phyloP scores from a whole-genome alignment of 305 asterid genomes.

The Fraxinus platypoda region DNA sequence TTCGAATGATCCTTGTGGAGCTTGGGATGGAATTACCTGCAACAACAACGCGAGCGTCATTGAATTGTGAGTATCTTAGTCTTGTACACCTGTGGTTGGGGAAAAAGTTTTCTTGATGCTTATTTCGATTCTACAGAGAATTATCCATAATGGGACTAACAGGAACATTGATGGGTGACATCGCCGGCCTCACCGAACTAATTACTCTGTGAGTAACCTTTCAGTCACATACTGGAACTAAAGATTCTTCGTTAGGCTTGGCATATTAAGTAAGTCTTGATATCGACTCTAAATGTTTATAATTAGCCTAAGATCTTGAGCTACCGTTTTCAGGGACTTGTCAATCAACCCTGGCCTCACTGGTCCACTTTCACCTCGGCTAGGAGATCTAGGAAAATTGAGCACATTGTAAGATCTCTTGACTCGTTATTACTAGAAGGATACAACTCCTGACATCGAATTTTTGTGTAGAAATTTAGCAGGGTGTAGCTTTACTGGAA shows the following conservation, averaged over 20 bases:
- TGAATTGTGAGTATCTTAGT: slow-evolving; percentile 44
- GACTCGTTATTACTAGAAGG: slow-evolving; percentile 6
- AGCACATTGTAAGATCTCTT: slow-evolving; percentile 59
- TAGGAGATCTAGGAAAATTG: slow-evolving; percentile 70
- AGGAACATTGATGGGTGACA: slow-evolving; percentile 77
- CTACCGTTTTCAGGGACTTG: slow-evolving; percentile 59
- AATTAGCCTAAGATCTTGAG: slow-evolving; percentile 10
- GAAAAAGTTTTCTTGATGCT: not conserved
- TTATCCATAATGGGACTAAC: slow-evolving; percentile 75
- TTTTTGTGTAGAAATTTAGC: slow-evolving; percentile 64
- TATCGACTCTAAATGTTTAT: not conserved
- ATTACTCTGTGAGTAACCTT: slow-evolving; percentile 63
- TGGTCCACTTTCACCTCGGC: slow-evolving; percentile 71
- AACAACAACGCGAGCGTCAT: slow-evolving; percentile 61
- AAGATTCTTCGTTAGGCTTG: not conserved
- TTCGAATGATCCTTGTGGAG: slow-evolving; percentile 76
- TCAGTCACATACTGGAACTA: not conserved
- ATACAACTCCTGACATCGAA: not conserved
- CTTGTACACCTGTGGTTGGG: not conserved
- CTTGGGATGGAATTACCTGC: slow-evolving; percentile 86
- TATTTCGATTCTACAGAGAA: slow-evolving; percentile 48
- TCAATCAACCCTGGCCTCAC: slow-evolving; percentile 78
- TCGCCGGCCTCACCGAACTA: slow-evolving; percentile 78
- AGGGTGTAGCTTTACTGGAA: slow-evolving; percentile 81
- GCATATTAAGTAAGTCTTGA: not conserved